A percentile compares a stretch with the other conserved stretches of the same genome.
phyloP scores from a whole-genome alignment of 805 yeast species.

The Ogataea philodendri region DNA sequence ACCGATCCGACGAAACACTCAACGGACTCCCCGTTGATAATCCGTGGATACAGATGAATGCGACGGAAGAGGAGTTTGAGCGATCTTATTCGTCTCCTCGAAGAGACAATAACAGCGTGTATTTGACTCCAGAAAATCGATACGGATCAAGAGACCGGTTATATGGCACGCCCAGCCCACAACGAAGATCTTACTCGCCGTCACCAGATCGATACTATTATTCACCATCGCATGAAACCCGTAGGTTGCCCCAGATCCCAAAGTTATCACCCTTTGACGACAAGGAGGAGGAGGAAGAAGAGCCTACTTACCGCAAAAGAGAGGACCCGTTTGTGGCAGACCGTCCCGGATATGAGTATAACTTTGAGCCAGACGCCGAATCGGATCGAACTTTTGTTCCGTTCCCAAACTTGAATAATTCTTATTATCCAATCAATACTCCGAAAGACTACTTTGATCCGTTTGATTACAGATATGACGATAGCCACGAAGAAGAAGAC shows the following conservation, averaged over 20 bases:
- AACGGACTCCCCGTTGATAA: constrained; percentile 9
- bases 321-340: constrained; percentile 1
- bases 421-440: constrained; percentile 35
- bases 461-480: constrained; percentile 26
- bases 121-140: constrained; percentile 11
- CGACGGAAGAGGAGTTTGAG: constrained; percentile 8
- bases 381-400: constrained; percentile 33
- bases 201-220: constrained; percentile 20
- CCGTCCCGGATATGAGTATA: constrained; percentile 1
- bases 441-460: constrained; percentile 32
- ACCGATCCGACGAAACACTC: constrained; percentile 11
- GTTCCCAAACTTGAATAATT: constrained; percentile 33
- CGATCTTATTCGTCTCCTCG: constrained; percentile 8
- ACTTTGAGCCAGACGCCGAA: constrained; percentile 17
- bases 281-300: constrained; percentile 7
- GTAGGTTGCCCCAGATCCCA: constrained; percentile 6
- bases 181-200: constrained; percentile 18
- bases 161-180: constrained; percentile 22
- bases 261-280: constrained; percentile 16
- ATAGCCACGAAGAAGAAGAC: constrained; percentile 15
- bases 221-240: constrained; percentile 7
- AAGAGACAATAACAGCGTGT: constrained; percentile 10
- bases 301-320: neutral
- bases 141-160: constrained; percentile 16
- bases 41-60: constrained; percentile 14